These are phyloP conservation scores for Fraxinus latifolia DNA, from an alignment of 305 asterid species.

Conservation along the genomic window DNA sequence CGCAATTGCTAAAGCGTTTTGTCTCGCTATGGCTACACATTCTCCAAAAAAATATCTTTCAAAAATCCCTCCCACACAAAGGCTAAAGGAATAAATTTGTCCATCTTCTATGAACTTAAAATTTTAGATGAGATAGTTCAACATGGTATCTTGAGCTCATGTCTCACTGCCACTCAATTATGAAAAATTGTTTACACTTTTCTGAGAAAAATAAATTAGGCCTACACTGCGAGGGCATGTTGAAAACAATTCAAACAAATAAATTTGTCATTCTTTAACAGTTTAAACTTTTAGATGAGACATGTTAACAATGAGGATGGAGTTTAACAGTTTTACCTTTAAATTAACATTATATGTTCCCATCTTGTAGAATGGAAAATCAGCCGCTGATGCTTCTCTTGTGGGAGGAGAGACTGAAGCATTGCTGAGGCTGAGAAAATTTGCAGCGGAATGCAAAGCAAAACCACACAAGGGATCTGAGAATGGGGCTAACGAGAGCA, in stretches of 20 bases:
- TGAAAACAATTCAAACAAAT: neutral
- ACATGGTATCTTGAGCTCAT: neutral
- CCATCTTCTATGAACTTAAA: neutral
- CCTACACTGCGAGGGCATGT: neutral
- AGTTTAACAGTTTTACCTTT: neutral
- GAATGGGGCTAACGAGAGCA: constrained; percentile 60
- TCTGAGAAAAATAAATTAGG: neutral
- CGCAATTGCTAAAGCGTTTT: no score
- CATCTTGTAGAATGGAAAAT: constrained; percentile 54
- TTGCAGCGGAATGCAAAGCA: constrained; percentile 71
- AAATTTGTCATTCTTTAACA: neutral
- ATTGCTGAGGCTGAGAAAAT: constrained; percentile 68
- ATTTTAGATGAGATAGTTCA: neutral
- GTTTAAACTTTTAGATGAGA: neutral
- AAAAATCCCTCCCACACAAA: neutral
- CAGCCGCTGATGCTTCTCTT: constrained; percentile 59
- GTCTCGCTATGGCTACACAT: neutral
- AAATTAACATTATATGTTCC: constrained; percentile 5
- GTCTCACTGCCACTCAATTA: neutral
- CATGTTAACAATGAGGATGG: neutral
- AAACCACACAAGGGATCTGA: constrained; percentile 56
- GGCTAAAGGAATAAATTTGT: neutral
- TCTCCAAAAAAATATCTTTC: neutral
- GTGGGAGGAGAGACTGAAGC: constrained; percentile 97
- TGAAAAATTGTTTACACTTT: neutral